Evolutionary conservation across 2,329 filamentous ascomycete genomes (phyloP), one percentile per base, ranked within the genome.

Genomic region (Aspergillus brunneoviolaceus): DNA sequence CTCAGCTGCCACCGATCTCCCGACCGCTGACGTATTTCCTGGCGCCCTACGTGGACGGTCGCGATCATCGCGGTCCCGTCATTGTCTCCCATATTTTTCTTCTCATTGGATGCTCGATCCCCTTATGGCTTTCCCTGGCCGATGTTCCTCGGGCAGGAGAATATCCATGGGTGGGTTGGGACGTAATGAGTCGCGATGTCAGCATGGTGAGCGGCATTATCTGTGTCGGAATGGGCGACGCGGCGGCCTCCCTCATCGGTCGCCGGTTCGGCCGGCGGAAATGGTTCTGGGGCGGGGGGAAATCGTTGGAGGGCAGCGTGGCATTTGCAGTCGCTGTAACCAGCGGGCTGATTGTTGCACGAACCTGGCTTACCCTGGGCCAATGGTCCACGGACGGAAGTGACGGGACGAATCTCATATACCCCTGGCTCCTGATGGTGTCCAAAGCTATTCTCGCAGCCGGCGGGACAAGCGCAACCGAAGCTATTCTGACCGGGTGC

Each of bases 21-120:
- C 90, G 89, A 60, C 92, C 92, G 0, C 85, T 99, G 56, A 92
- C 92, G 0, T 81, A 85, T 23, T 99, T 99, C 73, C 82, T 99
- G 3, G 90, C 92, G 0, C 95, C 95, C 0, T 99, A 97, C 69
- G 92, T 97, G 3, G 95, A 99, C 68, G 95, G 95, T 0, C 84
- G 95, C 64, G 95, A 99, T 73, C 86, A 98, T 57, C 87, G 93
- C 33, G 95, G 95, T 0, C 95, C 95, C 0, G 93, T 99, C 29
- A 94, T 99, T 49, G 90, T 99, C 55, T 96, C 90, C 0, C 95
- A 98, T 74, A 96, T 99, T 53, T 99, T 99, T 72, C 83, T 99
- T 11, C 84, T 98, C 5, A 92, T 98, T 57, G 95, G 95, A 39
- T 98, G 95, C 68, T 94, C 94, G 7, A 93, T 98, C 5, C 95